phyloP scores from a whole-genome alignment of 2,329 filamentous ascomycete species.

The Pseudocercospora macadamiae region DNA sequence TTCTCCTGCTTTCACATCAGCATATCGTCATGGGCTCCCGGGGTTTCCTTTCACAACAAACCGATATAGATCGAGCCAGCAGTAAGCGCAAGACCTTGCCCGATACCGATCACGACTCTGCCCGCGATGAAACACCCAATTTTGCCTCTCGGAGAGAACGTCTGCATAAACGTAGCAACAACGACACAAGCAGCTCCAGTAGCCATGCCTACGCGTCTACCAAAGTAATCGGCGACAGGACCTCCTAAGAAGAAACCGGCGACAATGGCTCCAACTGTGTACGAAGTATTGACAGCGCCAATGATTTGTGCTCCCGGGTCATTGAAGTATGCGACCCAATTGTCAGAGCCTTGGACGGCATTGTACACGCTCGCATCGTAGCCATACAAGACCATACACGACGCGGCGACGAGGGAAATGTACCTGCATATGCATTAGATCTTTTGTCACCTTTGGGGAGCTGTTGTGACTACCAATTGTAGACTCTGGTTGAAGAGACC shows the following conservation, averaged over 20 bases:
- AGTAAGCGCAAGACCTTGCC: constrained; percentile 68
- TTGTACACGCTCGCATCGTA: constrained; percentile 77
- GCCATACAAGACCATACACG: constrained; percentile 75
- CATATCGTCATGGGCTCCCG: background rate
- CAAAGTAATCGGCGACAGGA: constrained; percentile 50
- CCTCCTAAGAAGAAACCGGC: constrained; percentile 71
- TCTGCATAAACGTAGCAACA: constrained; percentile 69
- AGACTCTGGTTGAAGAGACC: background rate
- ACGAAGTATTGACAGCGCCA: constrained; percentile 67
- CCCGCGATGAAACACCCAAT: constrained; percentile 70
- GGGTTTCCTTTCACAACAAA: background rate
- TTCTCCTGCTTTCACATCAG: constrained; percentile 62
- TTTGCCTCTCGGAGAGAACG: constrained; percentile 63
- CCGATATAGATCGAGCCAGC: constrained; percentile 7
- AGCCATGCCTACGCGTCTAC: constrained; percentile 66
- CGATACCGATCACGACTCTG: constrained; percentile 69
- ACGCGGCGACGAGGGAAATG: constrained; percentile 69
- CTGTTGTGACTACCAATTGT: background rate
- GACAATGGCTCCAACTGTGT: constrained; percentile 71
- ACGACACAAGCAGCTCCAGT: constrained; percentile 67
- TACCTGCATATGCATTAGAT: constrained; percentile 49
- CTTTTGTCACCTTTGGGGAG: background rate
- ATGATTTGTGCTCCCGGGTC: constrained; percentile 50
- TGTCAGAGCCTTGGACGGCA: constrained; percentile 67
- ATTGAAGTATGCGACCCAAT: constrained; percentile 69